A percentile compares a stretch with the other conserved stretches of the same genome.
Conservation (phyloP, 2,329 filamentous ascomycete species). For the Amesomyces nigricolor region DNA sequence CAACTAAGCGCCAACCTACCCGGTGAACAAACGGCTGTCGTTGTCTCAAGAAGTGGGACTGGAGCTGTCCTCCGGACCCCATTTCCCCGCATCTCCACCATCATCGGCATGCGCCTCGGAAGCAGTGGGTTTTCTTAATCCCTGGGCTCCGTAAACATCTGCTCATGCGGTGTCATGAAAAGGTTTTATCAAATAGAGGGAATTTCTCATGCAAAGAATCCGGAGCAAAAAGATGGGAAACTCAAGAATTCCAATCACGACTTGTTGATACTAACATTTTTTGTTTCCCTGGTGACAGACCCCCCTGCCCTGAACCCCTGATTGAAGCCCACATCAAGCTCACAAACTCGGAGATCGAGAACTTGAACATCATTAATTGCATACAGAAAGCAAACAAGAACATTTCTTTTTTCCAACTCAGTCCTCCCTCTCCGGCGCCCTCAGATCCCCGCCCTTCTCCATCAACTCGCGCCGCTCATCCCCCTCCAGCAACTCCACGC, state of each 20-base stretch:
- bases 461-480: slow-evolving; percentile 28
- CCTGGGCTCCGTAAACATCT: neutral
- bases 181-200: too few relatives aligned
- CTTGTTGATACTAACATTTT: too few relatives aligned
- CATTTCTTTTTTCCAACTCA: too few relatives aligned
- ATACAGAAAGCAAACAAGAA: too few relatives aligned
- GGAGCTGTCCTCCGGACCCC: neutral
- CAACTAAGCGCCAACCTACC: neutral
- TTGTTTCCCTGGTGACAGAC: too few relatives aligned
- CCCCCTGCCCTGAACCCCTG: too few relatives aligned
- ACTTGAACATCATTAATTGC: too few relatives aligned
- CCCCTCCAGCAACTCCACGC: slow-evolving; percentile 21
- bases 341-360: too few relatives aligned
- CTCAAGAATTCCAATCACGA: neutral
- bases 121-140: slow-evolving; percentile 11
- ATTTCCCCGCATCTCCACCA: slow-evolving; percentile 9
- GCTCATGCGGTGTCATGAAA: neutral
- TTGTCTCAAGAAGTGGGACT: neutral
- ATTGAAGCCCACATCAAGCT: too few relatives aligned
- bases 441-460: slow-evolving; percentile 33
- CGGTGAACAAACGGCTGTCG: neutral
- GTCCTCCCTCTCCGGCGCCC: slow-evolving; percentile 28
- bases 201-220: too few relatives aligned
- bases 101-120: slow-evolving; percentile 6
- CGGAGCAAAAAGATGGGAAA: too few relatives aligned